These are phyloP conservation scores for Rhodotorula diobovata DNA, from an alignment of 768 basidiomycete genomes.

Conservation along the genomic window DNA sequence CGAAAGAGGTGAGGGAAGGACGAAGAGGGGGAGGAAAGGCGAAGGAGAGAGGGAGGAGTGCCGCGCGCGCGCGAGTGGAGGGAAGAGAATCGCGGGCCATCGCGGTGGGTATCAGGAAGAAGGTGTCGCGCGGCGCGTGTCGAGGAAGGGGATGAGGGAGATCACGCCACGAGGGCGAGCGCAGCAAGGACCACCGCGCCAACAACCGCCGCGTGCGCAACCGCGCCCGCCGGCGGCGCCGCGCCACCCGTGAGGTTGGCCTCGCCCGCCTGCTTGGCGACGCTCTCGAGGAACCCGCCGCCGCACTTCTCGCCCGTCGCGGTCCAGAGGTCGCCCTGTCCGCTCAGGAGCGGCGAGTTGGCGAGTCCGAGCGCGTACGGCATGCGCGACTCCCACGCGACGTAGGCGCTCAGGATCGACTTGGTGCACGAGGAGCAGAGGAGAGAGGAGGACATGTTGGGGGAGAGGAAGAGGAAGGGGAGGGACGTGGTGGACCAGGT, in stretches of 20 bases:
- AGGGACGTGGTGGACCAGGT: constrained; percentile 57
- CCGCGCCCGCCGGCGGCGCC: not conserved
- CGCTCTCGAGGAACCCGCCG: constrained; percentile 49
- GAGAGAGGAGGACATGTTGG: constrained; percentile 51
- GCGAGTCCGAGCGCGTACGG: constrained; percentile 70
- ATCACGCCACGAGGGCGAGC: not conserved
- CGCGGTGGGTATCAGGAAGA: no score
- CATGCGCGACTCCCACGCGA: constrained; percentile 63
- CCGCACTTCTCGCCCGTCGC: constrained; percentile 65
- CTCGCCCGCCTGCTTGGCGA: constrained; percentile 32
- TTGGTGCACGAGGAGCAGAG: constrained; percentile 83
- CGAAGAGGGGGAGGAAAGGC: no score
- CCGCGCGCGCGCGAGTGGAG: no score
- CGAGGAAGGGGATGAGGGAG: no score
- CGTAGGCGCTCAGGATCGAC: constrained; percentile 68
- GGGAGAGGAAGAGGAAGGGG: constrained; percentile 71
- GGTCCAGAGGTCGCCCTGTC: constrained; percentile 64
- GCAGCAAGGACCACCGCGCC: not conserved
- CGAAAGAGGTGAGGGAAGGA: no score
- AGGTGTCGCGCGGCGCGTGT: no score
- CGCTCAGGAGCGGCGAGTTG: constrained; percentile 61
- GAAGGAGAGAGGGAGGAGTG: no score
- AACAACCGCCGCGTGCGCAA: not conserved
- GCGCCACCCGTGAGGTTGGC: constrained; percentile 29
- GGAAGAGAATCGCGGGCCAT: no score